A percentile compares a stretch with the other conserved stretches of the same genome.
These are phyloP conservation scores for Scytalidium lignicola DNA, from an alignment of 2,329 filamentous ascomycete species.

Conservation along the genomic window DNA sequence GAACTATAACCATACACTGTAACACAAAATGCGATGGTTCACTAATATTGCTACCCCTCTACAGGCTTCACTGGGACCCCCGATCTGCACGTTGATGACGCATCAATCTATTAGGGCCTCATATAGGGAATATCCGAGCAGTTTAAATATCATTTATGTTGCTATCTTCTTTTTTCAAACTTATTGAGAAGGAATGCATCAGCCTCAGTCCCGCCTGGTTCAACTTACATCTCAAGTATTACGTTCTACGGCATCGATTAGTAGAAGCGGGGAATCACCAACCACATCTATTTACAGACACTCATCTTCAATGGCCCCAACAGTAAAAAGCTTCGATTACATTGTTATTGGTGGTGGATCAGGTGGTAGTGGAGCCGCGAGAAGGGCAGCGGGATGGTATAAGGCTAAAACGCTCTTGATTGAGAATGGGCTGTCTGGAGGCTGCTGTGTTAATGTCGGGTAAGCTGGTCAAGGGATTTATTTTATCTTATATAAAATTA, in stretches of 20 bases:
- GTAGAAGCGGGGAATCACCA: background rate
- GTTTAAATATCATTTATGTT: background rate
- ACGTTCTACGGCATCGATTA: background rate
- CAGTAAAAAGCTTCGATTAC: conserved; percentile 42
- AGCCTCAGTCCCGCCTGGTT: background rate
- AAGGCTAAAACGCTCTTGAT: conserved; percentile 44
- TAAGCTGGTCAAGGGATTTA: conserved; percentile 24
- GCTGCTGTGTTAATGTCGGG: conserved; percentile 49
- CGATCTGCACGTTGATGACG: background rate
- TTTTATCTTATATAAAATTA: background rate
- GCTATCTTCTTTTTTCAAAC: background rate
- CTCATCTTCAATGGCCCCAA: conserved; percentile 31
- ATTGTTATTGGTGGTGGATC: conserved; percentile 49
- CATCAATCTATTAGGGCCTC: background rate
- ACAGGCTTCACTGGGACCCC: background rate
- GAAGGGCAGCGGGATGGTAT: conserved; percentile 46
- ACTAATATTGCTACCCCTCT: background rate
- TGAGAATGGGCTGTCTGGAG: conserved; percentile 42
- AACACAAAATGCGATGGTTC: background rate
- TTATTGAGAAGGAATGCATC: background rate
- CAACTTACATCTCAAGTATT: background rate
- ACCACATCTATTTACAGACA: conserved; percentile 14
- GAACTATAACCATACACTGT: too few species aligned
- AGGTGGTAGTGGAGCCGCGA: conserved; percentile 42
- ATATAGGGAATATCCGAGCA: background rate